phyloP scores from a whole-genome alignment of 345 rosid species.

The Pugionium cornutum region DNA sequence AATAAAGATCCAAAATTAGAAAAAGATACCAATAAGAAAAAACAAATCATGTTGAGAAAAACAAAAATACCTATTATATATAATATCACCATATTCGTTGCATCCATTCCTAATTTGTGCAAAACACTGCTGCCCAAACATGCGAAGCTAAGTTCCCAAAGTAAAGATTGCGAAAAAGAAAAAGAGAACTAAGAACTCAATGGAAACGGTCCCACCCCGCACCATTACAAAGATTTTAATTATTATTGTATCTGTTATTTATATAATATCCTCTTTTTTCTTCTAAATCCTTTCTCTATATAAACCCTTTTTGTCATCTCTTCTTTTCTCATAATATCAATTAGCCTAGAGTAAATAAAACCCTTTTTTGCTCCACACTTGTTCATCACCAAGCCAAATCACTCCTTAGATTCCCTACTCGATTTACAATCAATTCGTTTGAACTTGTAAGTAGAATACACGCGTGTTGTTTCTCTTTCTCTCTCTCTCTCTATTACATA shows the following conservation, averaged over 20 bases:
- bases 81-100: background rate
- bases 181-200: slow-evolving; percentile 38
- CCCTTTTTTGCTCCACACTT: slow-evolving; percentile 30
- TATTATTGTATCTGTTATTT: background rate
- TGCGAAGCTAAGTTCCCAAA: slow-evolving; percentile 30
- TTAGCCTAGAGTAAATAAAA: slow-evolving; percentile 25
- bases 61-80: no score
- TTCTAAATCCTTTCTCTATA: slow-evolving; percentile 25
- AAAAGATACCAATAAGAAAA: no score
- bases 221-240: slow-evolving; percentile 17
- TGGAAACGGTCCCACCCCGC: slow-evolving; percentile 33
- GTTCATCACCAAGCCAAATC: slow-evolving; percentile 21
- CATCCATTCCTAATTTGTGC: slow-evolving; percentile 25
- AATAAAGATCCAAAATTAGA: no score
- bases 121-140: slow-evolving; percentile 41
- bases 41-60: no score
- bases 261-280: slow-evolving; percentile 18
- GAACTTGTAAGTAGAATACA: background rate
- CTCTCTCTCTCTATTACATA: background rate
- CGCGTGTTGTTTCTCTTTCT: background rate
- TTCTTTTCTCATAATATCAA: slow-evolving; percentile 28
- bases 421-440: background rate
- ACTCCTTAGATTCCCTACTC: background rate
- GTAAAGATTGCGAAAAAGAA: slow-evolving; percentile 25
- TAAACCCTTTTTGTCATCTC: slow-evolving; percentile 30